Conservation (phyloP, 73 alveolate genomes). For the Halteria grandinella region DNA sequence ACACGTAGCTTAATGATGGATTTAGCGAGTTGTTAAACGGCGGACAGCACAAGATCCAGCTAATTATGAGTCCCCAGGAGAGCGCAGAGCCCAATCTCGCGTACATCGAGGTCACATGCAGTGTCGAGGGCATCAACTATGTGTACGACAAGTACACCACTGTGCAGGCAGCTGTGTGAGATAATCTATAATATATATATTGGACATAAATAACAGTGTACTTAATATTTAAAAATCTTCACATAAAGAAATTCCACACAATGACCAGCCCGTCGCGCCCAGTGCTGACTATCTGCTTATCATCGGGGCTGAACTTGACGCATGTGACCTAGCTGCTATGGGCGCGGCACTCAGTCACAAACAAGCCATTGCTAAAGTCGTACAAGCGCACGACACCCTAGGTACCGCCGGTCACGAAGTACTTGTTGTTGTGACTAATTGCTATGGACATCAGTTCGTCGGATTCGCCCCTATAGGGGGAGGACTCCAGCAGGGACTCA, state of each 20-base stretch:
- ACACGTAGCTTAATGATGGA: too few species aligned
- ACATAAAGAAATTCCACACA: slow-evolving; percentile 84
- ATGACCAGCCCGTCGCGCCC: slow-evolving; percentile 86
- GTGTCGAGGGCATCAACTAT: not conserved
- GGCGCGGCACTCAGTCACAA: slow-evolving; percentile 80
- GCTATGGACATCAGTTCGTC: slow-evolving; percentile 91
- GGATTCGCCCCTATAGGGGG: slow-evolving; percentile 88
- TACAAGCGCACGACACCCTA: slow-evolving; percentile 74
- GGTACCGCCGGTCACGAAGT: slow-evolving; percentile 90
- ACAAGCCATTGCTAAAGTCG: slow-evolving; percentile 48
- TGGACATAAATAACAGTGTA: not conserved
- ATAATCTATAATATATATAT: not conserved
- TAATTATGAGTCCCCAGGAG: not conserved
- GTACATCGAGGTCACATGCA: not conserved
- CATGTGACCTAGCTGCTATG: slow-evolving; percentile 81
- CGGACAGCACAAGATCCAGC: not conserved
- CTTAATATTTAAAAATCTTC: not conserved
- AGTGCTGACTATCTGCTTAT: slow-evolving; percentile 77
- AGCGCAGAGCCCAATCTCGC: not conserved
- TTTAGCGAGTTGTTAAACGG: too few species aligned
- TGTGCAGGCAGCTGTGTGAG: not conserved
- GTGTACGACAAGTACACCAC: too few species aligned
- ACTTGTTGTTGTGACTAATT: slow-evolving; percentile 80
- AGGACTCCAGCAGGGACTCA: slow-evolving; percentile 74
- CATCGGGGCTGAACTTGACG: slow-evolving; percentile 82